A percentile compares a stretch with the other conserved stretches of the same genome.
Evolutionary conservation across 2,329 filamentous ascomycete species (phyloP).

Genomic region (Botrytis byssoidea): DNA sequence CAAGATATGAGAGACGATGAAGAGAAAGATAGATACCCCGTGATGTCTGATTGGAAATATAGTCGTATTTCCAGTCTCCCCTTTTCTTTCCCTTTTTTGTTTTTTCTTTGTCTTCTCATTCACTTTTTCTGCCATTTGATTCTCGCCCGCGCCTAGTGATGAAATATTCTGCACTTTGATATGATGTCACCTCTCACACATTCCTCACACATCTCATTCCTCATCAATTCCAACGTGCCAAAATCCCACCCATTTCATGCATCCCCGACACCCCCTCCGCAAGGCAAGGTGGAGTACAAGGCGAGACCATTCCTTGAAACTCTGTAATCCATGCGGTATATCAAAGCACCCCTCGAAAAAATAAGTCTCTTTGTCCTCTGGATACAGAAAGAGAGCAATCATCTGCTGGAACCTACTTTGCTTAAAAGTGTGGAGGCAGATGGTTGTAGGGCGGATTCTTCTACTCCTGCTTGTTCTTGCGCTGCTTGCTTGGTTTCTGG

Average conservation of each 20-base stretch:
- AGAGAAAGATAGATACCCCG: constrained; percentile 16
- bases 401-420: constrained; percentile 4
- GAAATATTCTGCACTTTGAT: background rate
- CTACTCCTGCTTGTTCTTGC: background rate
- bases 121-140: background rate
- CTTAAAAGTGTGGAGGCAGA: background rate
- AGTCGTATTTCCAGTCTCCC: background rate
- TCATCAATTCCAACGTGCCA: background rate
- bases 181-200: too few species aligned
- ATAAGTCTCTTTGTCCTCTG: background rate
- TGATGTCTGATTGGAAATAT: constrained; percentile 7
- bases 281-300: constrained; percentile 75
- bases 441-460: background rate
- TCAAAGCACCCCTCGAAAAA: constrained; percentile 35
- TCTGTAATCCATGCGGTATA: constrained; percentile 77
- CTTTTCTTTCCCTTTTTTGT: background rate
- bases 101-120: background rate
- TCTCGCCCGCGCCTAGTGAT: background rate
- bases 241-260: background rate
- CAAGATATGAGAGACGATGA: constrained; percentile 22
- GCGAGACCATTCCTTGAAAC: constrained; percentile 70
- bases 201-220: background rate
- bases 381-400: background rate
- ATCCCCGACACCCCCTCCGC: constrained; percentile 47
- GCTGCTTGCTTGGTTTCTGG: too few species aligned